Evolutionary conservation across 106 monocot genomes (phyloP).

Genomic region (Phalaenopsis aphrodite): DNA sequence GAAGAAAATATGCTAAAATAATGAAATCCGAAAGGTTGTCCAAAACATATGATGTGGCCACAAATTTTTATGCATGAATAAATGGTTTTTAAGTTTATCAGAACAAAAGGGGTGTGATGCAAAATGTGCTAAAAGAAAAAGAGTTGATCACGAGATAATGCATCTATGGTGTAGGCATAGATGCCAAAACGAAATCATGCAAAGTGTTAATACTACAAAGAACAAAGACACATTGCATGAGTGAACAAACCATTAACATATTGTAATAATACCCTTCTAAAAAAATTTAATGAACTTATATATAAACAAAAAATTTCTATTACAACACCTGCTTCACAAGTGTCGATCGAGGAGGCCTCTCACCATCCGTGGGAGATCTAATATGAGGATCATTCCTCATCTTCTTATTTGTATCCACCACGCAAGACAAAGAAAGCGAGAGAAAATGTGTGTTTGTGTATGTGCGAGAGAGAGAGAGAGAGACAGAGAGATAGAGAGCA

Average conservation of each 20-base stretch:
- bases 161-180: not conserved
- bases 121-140: not conserved
- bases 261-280: too few species aligned
- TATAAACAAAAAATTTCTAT: too few species aligned
- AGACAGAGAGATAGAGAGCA: too few species aligned
- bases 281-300: too few species aligned
- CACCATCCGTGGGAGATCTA: too few species aligned
- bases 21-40: not conserved
- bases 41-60: not conserved
- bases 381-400: too few species aligned
- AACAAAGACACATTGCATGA: not conserved
- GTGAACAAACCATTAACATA: not conserved
- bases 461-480: too few species aligned
- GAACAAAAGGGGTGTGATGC: not conserved
- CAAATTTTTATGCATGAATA: not conserved
- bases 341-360: too few species aligned
- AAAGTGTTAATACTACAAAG: not conserved
- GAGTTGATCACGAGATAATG: not conserved
- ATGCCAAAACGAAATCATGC: not conserved
- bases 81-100: not conserved
- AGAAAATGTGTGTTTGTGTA: too few species aligned
- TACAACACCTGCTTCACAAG: too few species aligned
- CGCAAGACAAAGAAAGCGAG: too few species aligned
- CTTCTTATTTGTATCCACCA: too few species aligned
- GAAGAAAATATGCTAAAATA: slow-evolving; percentile 1